Evolutionary conservation across 208 protist genomes (phyloP).

Genomic region (Kentomonas sorsogonicus): DNA sequence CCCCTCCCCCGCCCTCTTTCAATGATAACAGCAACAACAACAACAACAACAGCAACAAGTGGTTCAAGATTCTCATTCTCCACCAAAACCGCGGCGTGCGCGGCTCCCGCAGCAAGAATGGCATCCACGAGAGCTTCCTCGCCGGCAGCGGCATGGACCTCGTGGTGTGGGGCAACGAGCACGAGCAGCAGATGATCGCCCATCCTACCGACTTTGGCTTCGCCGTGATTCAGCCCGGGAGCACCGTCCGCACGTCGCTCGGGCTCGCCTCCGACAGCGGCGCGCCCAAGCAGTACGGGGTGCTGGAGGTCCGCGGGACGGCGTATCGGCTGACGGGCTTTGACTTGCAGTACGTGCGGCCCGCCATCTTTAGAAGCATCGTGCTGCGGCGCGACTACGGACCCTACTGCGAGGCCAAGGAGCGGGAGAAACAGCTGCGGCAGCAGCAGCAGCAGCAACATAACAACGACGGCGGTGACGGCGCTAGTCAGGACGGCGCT

Average conservation of each 20-base stretch:
- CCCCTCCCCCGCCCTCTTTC: no score
- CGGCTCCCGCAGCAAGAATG: conserved; percentile 63
- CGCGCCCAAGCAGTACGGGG: conserved; percentile 91
- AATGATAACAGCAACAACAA: no score
- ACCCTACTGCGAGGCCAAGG: no score
- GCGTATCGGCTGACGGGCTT: conserved; percentile 87
- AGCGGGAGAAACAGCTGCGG: no score
- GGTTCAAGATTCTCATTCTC: conserved; percentile 97
- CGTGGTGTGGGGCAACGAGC: conserved; percentile 99
- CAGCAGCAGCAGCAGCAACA: no score
- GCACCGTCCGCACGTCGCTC: conserved; percentile 94
- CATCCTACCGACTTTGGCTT: conserved; percentile 63
- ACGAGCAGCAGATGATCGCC: conserved; percentile 96
- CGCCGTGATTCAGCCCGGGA: conserved; percentile 96
- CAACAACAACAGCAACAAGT: conserved; percentile 52
- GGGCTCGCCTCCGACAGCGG: conserved; percentile 91
- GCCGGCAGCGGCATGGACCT: conserved; percentile 91
- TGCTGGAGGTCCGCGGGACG: conserved; percentile 78
- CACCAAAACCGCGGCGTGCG: conserved; percentile 97
- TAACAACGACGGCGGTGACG: conserved; percentile 42
- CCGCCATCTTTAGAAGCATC: conserved; percentile 87
- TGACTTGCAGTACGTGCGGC: conserved; percentile 87
- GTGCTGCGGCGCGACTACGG: conserved; percentile 55
- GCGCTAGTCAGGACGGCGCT: no score
- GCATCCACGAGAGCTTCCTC: conserved; percentile 93